Conservation (phyloP, 2,329 filamentous ascomycete genomes). For the Trichoderma polysporum region DNA sequence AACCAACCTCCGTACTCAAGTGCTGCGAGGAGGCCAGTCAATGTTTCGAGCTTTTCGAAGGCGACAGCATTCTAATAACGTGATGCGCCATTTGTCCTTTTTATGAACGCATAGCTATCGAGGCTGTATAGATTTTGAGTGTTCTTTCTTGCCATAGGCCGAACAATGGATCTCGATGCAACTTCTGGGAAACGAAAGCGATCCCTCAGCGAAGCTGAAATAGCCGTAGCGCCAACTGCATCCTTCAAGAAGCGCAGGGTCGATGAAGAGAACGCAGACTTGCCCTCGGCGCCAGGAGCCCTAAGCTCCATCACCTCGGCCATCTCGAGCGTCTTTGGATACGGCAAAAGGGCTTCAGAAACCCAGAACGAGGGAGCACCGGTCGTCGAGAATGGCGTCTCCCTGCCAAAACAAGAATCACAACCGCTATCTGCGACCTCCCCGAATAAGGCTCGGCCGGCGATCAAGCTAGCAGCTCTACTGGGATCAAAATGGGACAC, state of each 20-base stretch:
- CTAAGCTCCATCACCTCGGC: slow-evolving; percentile 35
- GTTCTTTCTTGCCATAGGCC: slow-evolving; percentile 3
- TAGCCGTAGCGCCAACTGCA: slow-evolving; percentile 25
- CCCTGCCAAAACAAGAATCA: slow-evolving; percentile 21
- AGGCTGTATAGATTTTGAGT: neutral
- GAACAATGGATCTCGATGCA: slow-evolving; percentile 30
- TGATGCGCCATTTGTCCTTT: neutral
- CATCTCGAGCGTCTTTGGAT: slow-evolving; percentile 32
- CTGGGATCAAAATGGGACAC: slow-evolving; percentile 42
- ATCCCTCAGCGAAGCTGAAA: slow-evolving; percentile 26
- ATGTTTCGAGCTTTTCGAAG: neutral
- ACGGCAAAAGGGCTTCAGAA: slow-evolving; percentile 17
- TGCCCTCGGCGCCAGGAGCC: slow-evolving; percentile 33
- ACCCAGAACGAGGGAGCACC: neutral
- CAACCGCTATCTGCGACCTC: slow-evolving; percentile 22
- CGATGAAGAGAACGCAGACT: slow-evolving; percentile 29
- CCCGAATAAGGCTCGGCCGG: slow-evolving; percentile 30
- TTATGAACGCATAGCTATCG: neutral
- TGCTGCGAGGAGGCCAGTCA: neutral
- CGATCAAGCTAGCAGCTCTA: slow-evolving; percentile 39
- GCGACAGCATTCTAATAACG: neutral
- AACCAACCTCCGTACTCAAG: slow-evolving; percentile 1
- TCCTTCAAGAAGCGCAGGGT: slow-evolving; percentile 35
- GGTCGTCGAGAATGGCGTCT: slow-evolving; percentile 13
- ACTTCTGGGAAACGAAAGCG: slow-evolving; percentile 28